These are phyloP conservation scores for Pelomyxa schiedti DNA, from an alignment of 78 protist genomes.

Conservation along the genomic window DNA sequence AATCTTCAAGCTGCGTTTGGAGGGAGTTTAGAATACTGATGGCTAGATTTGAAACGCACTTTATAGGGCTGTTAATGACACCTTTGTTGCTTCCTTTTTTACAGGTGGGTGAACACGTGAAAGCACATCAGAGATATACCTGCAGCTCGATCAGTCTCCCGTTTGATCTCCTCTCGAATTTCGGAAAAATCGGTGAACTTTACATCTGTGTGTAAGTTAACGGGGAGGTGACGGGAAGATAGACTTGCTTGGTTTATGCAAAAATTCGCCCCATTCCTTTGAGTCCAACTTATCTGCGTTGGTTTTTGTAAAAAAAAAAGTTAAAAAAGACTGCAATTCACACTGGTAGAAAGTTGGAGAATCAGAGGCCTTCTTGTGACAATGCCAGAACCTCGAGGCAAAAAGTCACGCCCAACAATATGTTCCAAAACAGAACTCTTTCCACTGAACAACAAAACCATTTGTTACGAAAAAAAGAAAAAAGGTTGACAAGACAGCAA, in stretches of 20 bases:
- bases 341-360: conserved; percentile 75
- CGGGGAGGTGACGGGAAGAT: neutral
- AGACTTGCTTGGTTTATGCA: conserved; percentile 50
- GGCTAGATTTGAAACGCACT: too few relatives aligned
- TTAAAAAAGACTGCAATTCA: conserved; percentile 21
- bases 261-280: conserved; percentile 77
- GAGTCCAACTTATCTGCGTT: neutral
- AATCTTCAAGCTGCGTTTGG: too few relatives aligned
- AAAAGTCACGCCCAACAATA: too few relatives aligned
- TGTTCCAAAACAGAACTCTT: conserved; percentile 88
- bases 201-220: neutral
- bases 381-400: conserved; percentile 87
- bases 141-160: conserved; percentile 73
- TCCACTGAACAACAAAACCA: conserved; percentile 69
- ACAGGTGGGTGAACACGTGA: neutral
- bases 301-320: conserved; percentile 16
- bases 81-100: neutral
- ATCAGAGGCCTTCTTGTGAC: conserved; percentile 94
- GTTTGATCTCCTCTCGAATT: conserved; percentile 65
- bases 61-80: too few relatives aligned
- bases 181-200: conserved; percentile 69
- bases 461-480: neutral
- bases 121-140: conserved; percentile 29
- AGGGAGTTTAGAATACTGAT: too few relatives aligned
- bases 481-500: neutral